Evolutionary conservation across 768 basidiomycete genomes (phyloP).

Genomic region (Amanita pallidorosea): DNA sequence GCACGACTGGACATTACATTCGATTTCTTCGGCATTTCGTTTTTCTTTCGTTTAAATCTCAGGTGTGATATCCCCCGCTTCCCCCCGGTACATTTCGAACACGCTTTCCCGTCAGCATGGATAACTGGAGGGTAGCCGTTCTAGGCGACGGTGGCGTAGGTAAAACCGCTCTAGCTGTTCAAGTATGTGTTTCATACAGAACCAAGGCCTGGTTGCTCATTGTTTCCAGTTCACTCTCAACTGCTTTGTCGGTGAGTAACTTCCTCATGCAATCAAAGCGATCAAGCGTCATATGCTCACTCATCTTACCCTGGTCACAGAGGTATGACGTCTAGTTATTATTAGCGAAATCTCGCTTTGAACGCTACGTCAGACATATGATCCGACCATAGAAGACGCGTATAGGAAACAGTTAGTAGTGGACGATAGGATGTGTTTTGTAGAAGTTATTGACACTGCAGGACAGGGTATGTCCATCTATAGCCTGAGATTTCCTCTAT

Average conservation of each 20-base stretch:
- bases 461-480: constrained; percentile 68
- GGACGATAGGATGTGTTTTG: constrained; percentile 90
- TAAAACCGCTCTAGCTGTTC: constrained; percentile 92
- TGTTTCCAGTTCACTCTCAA: constrained; percentile 76
- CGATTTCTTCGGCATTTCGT: constrained; percentile 14
- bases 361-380: constrained; percentile 61
- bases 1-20: constrained; percentile 7
- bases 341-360: constrained; percentile 6
- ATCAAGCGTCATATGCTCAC: constrained; percentile 2
- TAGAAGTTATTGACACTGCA: constrained; percentile 96
- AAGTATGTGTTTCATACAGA: constrained; percentile 40
- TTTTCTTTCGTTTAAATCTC: constrained; percentile 18
- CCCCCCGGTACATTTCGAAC: constrained; percentile 12
- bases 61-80: constrained; percentile 5
- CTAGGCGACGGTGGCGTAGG: constrained; percentile 96
- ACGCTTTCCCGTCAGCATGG: constrained; percentile 44
- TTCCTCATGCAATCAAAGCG: constrained; percentile 7
- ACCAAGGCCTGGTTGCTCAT: constrained; percentile 7
- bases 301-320: constrained; percentile 21
- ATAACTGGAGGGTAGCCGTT: constrained; percentile 92
- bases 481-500: constrained; percentile 11
- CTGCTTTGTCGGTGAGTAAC: constrained; percentile 81
- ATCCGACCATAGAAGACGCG: constrained; percentile 97
- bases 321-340: constrained; percentile 29
- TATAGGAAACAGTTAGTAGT: constrained; percentile 93